Percentiles rank a stretch among this genome's conserved stretches.
These are phyloP conservation scores for Fusarium verticillioides DNA, from an alignment of 2,329 filamentous ascomycete genomes.

Conservation along the genomic window DNA sequence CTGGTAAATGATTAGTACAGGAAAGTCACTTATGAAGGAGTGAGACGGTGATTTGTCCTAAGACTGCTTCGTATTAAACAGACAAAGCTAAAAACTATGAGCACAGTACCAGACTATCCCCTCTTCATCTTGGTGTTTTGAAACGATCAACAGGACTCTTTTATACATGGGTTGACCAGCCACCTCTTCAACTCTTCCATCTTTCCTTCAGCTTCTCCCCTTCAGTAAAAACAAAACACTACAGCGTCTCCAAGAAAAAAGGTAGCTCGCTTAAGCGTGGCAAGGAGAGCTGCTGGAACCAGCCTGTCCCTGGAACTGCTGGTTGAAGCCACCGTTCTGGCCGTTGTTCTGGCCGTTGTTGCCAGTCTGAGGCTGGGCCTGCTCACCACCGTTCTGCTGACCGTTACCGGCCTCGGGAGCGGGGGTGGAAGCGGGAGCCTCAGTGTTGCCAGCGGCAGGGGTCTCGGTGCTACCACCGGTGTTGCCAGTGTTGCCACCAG, in stretches of 20 bases:
- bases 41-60: not conserved
- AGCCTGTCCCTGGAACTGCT: constrained; percentile 3
- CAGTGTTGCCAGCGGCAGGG: not conserved
- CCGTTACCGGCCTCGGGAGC: not conserved
- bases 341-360: not conserved
- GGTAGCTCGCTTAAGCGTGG: constrained; percentile 10
- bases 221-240: constrained; percentile 7
- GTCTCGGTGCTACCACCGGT: not conserved
- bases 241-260: not conserved
- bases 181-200: constrained; percentile 3
- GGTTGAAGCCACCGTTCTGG: not conserved
- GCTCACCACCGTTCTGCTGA: not conserved
- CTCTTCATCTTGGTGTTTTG: constrained; percentile 18
- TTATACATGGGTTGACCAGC: constrained; percentile 18
- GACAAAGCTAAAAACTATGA: constrained; percentile 27
- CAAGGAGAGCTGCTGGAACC: constrained; percentile 8
- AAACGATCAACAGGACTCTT: constrained; percentile 28
- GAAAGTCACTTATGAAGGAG: not conserved
- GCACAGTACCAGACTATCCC: constrained; percentile 31
- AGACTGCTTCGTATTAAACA: constrained; percentile 25
- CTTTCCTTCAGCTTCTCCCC: constrained; percentile 7
- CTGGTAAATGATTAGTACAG: too few relatives aligned
- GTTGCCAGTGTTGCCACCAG: not conserved
- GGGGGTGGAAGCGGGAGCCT: not conserved
- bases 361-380: not conserved